These are phyloP conservation scores for Nitzschia sp. DNA, from an alignment of 108 stramenopile genomes.

Conservation along the genomic window DNA sequence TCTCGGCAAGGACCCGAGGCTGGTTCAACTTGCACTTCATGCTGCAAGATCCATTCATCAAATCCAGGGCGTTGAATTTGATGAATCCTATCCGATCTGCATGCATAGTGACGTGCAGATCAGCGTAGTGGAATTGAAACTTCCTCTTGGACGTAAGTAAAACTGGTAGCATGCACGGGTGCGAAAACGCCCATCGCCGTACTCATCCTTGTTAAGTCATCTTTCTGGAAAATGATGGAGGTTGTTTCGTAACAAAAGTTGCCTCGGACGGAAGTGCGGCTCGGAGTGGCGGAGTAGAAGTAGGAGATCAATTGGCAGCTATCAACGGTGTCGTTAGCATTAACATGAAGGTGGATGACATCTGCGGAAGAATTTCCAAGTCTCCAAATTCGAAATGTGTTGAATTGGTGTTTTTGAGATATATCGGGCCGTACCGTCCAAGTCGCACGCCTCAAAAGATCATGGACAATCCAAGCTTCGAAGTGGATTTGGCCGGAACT, in stretches of 20 bases:
- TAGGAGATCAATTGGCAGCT: conserved; percentile 82
- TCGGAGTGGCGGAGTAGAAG: conserved; percentile 46
- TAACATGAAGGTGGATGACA: conserved; percentile 72
- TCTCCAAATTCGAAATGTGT: conserved; percentile 40
- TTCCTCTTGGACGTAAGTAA: conserved; percentile 77
- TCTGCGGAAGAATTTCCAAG: conserved; percentile 44
- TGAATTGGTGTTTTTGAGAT: conserved; percentile 74
- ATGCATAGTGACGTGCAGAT: conserved; percentile 68
- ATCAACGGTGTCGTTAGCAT: conserved; percentile 69
- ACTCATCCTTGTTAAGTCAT: neutral
- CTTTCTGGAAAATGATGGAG: conserved; percentile 34
- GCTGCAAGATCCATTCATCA: conserved; percentile 73
- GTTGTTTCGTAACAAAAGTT: conserved; percentile 78
- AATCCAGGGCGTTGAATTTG: conserved; percentile 57
- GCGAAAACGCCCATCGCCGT: neutral
- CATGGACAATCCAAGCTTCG: conserved; percentile 11
- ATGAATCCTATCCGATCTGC: conserved; percentile 58
- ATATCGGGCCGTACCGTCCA: conserved; percentile 69
- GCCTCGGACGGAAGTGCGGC: conserved; percentile 66
- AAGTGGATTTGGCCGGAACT: neutral
- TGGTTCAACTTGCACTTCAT: conserved; percentile 41
- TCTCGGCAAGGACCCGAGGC: conserved; percentile 24
- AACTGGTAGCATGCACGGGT: too few relatives aligned
- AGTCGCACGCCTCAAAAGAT: neutral
- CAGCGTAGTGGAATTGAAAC: conserved; percentile 54